Evolutionary conservation across 352 stramenopile species (phyloP), one percentile per base, ranked within the genome.

Genomic region (Phytophthora nicotianae): DNA sequence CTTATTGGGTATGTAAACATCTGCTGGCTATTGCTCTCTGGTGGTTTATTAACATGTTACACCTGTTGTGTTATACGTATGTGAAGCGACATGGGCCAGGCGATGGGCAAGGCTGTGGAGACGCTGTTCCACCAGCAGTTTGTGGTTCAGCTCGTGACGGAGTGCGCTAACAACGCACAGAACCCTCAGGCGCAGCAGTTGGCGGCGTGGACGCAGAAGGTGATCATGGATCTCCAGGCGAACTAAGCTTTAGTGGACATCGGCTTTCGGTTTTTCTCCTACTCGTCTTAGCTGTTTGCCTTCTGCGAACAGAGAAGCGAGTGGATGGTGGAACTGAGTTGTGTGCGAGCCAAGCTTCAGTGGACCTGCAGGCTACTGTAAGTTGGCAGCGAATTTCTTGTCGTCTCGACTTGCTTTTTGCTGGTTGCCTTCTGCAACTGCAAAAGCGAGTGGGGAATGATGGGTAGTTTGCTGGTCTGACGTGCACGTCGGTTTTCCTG

Each of bases 21-120:
- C n/a, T 5, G 58, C 23, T 51, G 4, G 38, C 37, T 48, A 9
- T 33, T 20, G 8, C 6, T 35, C 5, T 51, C 9, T 20, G 27
- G 5, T 66, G 38, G 14, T 20, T 17, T 48, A 47, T 49, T 65
- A 68, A 68, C 38, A 17, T 50, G 13, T 35, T 61, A 17, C 49
- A 23, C 55, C 0, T 60, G 14, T 45, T 64, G 20, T 52, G 4
- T 54, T 52, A 21, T 78, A 10, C 54, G n/a, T 62, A 63, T 48
- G 54, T 68, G 47, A 68, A 94, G 85, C 40, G 85, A 94, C 60
- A 91, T 94, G 80, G 83, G 77, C 19, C 83, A 91, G 66, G 79
- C 85, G 17, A 84, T 94, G 56, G 85, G 85, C 51, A 81, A 79
- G 56, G 52, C 74, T n/a, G 76, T 91, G 57, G 80, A 83, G 33